Evolutionary conservation across 768 basidiomycete species (phyloP), one percentile per base, ranked within the genome.

Genomic region (Tricholoma hemisulphureum): DNA sequence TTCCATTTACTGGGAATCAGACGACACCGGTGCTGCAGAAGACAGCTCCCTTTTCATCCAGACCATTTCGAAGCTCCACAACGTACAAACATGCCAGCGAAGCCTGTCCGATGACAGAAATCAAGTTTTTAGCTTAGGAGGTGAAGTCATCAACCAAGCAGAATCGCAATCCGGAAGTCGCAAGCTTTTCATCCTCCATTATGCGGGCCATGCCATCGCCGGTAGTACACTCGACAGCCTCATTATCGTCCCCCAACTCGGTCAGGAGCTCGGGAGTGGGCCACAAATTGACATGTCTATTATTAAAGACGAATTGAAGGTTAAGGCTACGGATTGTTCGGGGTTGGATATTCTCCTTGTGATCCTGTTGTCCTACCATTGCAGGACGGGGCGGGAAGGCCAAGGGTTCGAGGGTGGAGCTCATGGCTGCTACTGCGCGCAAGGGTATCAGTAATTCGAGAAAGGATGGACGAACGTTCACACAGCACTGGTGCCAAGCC

Each of bases 371-470:
- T 61, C 56, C 60, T 58, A 51, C n/a, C 46, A 58, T 61, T 61
- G 56, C 50, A 58, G 60, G 60, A 58, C 29, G 46, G 60, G 51
- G 56, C 23, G 31, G 52, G 56, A 53, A 58, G 56, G 51, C 28
- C 60, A 61, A 54, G 56, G 59, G 56, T 61, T 56, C 60, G 31
- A 61, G 60, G 60, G 60, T 61, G 57, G 60, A 61, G 51, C 57
- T 61, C 34, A 29, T 61, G 56, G 57, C 55, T 50, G 60, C 60
- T 58, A 61, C 59, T 61, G 57, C 56, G 54, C 24, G 41, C 56
- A 58, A 60, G 45, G 59, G 56, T 60, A 52, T 60, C 59, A 60
- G 59, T 43, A 61, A 58, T 61, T 58, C 45, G 29, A 53, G 56
- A 58, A 29, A 54, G 41, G 59, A 61, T 58, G 51, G 56, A 58